Conservation (phyloP, 331 rosid genomes). For the Acacia concinna region DNA sequence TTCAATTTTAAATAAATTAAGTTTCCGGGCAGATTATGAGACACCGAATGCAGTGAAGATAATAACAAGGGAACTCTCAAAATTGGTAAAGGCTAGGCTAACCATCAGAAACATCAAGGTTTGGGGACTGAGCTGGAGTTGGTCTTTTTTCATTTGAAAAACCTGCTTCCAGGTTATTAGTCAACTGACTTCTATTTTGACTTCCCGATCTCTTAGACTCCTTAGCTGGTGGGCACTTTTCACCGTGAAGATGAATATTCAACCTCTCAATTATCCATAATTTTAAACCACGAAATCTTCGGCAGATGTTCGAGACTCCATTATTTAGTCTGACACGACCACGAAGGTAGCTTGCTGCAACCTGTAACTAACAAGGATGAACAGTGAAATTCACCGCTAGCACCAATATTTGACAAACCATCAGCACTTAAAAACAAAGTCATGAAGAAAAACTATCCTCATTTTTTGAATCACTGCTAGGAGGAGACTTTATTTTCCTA, state of each 20-base stretch:
- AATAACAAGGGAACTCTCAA: slow-evolving; percentile 1
- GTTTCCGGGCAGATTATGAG: background rate
- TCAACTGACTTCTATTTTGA: slow-evolving; percentile 41
- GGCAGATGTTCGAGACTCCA: slow-evolving; percentile 51
- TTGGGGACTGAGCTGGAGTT: slow-evolving; percentile 34
- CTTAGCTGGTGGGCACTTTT: slow-evolving; percentile 36
- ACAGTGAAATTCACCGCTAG: background rate
- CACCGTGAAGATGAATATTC: slow-evolving; percentile 26
- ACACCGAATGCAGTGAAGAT: background rate
- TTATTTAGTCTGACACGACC: slow-evolving; percentile 37
- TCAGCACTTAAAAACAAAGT: background rate
- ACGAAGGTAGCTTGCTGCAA: slow-evolving; percentile 38
- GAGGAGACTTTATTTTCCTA: background rate
- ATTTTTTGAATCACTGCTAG: background rate
- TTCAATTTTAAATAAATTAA: background rate
- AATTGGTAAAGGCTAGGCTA: slow-evolving; percentile 10
- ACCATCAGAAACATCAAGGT: slow-evolving; percentile 40
- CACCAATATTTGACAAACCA: background rate
- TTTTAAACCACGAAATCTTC: slow-evolving; percentile 57
- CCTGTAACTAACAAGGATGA: slow-evolving; percentile 38
- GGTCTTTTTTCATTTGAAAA: slow-evolving; percentile 40
- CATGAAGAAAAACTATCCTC: background rate
- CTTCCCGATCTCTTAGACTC: slow-evolving; percentile 39
- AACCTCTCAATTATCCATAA: slow-evolving; percentile 62
- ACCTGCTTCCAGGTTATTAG: slow-evolving; percentile 30